Evolutionary conservation across 257 asterid species (phyloP).

Genomic region (Paulownia fortunei): DNA sequence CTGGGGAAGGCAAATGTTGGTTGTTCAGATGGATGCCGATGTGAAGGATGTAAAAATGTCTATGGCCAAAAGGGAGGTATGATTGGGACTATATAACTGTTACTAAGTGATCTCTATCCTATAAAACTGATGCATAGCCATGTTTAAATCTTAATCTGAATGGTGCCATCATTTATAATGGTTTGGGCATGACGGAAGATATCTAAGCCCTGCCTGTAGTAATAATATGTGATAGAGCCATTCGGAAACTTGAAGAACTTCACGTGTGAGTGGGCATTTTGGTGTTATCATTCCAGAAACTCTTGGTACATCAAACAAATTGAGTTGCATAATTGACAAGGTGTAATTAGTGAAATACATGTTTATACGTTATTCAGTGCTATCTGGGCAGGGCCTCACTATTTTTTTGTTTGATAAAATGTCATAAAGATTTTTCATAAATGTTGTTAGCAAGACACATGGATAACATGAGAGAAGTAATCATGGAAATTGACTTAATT

Average conservation of each 20-base stretch:
- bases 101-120: constrained; percentile 1
- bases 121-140: not conserved
- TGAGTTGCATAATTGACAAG: not conserved
- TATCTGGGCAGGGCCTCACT: not conserved
- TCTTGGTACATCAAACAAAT: not conserved
- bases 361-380: not conserved
- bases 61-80: constrained; percentile 78
- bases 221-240: not conserved
- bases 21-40: constrained; percentile 87
- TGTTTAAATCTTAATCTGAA: not conserved
- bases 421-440: not conserved
- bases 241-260: not conserved
- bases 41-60: constrained; percentile 82
- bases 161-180: constrained; percentile 11
- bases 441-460: not conserved
- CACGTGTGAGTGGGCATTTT: not conserved
- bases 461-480: not conserved
- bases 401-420: too few relatives aligned
- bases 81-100: constrained; percentile 7
- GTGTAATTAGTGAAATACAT: not conserved
- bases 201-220: not conserved
- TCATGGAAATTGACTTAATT: too few relatives aligned
- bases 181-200: not conserved
- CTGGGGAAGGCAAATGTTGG: constrained; percentile 73
- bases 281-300: not conserved